Evolutionary conservation across 1,284 basidiomycete species (phyloP), one percentile per base, ranked within the genome.

Genomic region (Athelia sp.): DNA sequence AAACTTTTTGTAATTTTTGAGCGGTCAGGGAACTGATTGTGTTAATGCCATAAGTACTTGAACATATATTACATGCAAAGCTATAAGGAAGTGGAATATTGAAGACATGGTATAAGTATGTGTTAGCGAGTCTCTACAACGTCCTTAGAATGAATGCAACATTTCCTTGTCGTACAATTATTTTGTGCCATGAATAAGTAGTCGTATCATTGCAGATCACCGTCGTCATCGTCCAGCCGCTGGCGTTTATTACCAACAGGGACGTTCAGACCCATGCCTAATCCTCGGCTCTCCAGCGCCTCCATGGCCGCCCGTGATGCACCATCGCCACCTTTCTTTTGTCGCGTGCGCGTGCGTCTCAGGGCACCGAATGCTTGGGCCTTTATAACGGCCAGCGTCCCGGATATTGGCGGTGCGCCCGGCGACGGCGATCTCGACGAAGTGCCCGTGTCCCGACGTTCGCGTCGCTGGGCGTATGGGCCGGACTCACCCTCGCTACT

Each of bases 331-430:
- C 81, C 71, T 64, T 79, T 84, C 69, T 85, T 90, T 46, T 79
- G 76, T 53, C 84, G 75, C 42, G 81, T 74, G 51, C 88, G 79
- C 49, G 87, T 87, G 63, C 88, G 75, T 47, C 89, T 83, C 56
- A 90, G 72, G 15, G 87, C 87, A 36, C 89, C 89, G 61, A 90
- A 91, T 29, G 89, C 84, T 63, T 90, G 87, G 38, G 88, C 88
- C 68, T 91, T 91, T 69, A 91, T 89, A 51, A 91, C 87, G 45
- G 89, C 87, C 45, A 91, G 76, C 23, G 89, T 91, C 24, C 87
- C 84, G 44, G 84, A 88, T 60, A 89, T 75, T 19, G 79, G 75
- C 48, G 79, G 71, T 49, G 74, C 70, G 35, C 72, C 73, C 21
- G 85, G 82, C n/a, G 84, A 85, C 47, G 84, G 83, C n/a, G 87